These are phyloP conservation scores for Trichoderma atrobrunneum DNA, from an alignment of 2,329 filamentous ascomycete genomes.

Conservation along the genomic window DNA sequence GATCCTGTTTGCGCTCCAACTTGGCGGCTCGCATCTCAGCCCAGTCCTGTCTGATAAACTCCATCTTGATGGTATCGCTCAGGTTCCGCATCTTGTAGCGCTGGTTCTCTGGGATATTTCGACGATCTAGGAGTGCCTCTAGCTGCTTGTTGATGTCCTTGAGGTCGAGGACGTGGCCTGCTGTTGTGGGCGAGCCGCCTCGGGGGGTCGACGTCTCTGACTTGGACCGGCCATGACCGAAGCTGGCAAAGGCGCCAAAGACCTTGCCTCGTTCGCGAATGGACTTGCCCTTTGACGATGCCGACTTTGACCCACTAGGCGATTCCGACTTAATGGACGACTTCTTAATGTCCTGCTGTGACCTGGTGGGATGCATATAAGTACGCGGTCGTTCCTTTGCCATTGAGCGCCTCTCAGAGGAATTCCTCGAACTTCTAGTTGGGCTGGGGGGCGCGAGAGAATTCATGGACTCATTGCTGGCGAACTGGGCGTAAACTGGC, in stretches of 20 bases:
- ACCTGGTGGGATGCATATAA: conserved; percentile 39
- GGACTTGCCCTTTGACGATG: conserved; percentile 17
- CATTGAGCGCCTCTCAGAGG: conserved; percentile 14
- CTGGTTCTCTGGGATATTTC: conserved; percentile 92
- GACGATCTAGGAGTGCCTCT: conserved; percentile 69
- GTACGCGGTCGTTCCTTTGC: conserved; percentile 51
- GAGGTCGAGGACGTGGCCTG: conserved; percentile 54
- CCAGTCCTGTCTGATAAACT: conserved; percentile 90
- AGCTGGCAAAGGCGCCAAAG: conserved; percentile 38
- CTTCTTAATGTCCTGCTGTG: conserved; percentile 23
- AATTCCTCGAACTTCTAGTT: conserved; percentile 13
- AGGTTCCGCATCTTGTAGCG: conserved; percentile 91
- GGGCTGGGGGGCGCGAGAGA: conserved; percentile 13
- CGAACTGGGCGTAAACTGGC: conserved; percentile 80
- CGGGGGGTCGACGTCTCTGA: conserved; percentile 23
- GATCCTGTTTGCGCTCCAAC: conserved; percentile 43
- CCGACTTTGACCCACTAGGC: conserved; percentile 34
- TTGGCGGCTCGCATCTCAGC: conserved; percentile 59
- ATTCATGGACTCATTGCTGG: conserved; percentile 29
- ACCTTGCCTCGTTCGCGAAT: conserved; percentile 38
- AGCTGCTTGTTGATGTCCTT: conserved; percentile 56
- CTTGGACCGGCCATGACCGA: conserved; percentile 40
- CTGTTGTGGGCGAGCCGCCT: conserved; percentile 9
- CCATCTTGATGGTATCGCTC: conserved; percentile 86
- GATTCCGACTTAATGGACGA: conserved; percentile 29